Evolutionary conservation across 1,284 basidiomycete species (phyloP), one percentile per base, ranked within the genome.

Genomic region (Ceratobasidium sp.): DNA sequence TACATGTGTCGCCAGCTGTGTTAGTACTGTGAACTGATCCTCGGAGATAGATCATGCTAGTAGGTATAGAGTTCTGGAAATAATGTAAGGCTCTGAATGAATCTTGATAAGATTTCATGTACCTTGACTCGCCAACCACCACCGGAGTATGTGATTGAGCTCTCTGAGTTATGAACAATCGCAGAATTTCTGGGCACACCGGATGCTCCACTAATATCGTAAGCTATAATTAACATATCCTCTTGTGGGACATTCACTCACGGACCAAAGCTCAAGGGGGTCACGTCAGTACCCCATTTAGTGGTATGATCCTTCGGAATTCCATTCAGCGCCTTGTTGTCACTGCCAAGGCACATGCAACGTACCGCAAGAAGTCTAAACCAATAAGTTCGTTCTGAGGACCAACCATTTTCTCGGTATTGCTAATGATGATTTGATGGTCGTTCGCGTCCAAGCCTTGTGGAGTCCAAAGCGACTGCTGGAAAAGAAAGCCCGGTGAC

Each of bases 381-480:
- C 57, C 57, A 21, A 32, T 32, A 5, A 59, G 16, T n/a, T 12
- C 36, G 3, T n/a, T 59, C 3, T 26, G 18, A 9, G 57, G 30
- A 26, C n/a, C n/a, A 26, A 30, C 14, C 8, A 6, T 28, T 8
- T 39, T 12, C 8, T 28, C 59, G 4, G 18, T 21, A 23, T 48
- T 45, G 28, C 59, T 45, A 21, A 61, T 48, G 4, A 46, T 45
- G 18, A 61, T 4, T 46, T 61, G 59, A n/a, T 61, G 59, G 30
- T 61, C 59, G 16, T 39, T 39, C 21, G 36, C 8, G 16, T 30
- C 39, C 41, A 61, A n/a, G 4, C n/a, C 59, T 10, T 18, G 10
- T 16, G 23, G 18, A 30, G 8, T 18, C 34, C 23, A 46, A 12
- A 61, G 18, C 16, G 14, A 28, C 9, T 21, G 21, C 41, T 61